Evolutionary conservation across 169 alveolate species (phyloP).

Genomic region (Plasmodium yoelii): DNA sequence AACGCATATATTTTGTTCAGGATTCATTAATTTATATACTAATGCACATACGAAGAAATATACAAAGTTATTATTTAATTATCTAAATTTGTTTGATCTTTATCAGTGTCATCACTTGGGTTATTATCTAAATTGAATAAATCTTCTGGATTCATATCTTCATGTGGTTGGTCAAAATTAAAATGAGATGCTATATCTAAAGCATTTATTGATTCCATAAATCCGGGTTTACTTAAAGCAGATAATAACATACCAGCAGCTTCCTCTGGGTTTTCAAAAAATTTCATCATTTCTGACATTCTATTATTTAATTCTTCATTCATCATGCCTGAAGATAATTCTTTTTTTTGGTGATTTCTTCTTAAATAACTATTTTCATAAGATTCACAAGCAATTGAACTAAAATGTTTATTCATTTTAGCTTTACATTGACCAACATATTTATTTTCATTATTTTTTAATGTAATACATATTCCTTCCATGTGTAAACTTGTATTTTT

Average conservation of each 20-base stretch:
- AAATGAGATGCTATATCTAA: no score
- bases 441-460: slow-evolving; percentile 5
- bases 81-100: no score
- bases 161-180: no score
- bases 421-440: background rate
- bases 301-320: slow-evolving; percentile 6
- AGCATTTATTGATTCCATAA: no score
- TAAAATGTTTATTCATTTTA: slow-evolving; percentile 11
- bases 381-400: slow-evolving; percentile 5
- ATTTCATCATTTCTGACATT: slow-evolving; percentile 30
- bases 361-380: slow-evolving; percentile 1
- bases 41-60: no score
- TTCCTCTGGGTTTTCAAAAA: slow-evolving; percentile 19
- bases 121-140: no score
- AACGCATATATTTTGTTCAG: no score
- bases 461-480: slow-evolving; percentile 25
- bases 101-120: no score
- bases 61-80: no score
- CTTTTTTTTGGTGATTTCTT: background rate
- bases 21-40: no score
- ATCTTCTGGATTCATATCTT: no score
- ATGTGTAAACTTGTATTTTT: slow-evolving; percentile 12
- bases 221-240: background rate
- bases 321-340: background rate
- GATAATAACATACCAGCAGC: slow-evolving; percentile 5